These are phyloP conservation scores for Periconia sp. DNA, from an alignment of 2,329 filamentous ascomycete species.

Conservation along the genomic window DNA sequence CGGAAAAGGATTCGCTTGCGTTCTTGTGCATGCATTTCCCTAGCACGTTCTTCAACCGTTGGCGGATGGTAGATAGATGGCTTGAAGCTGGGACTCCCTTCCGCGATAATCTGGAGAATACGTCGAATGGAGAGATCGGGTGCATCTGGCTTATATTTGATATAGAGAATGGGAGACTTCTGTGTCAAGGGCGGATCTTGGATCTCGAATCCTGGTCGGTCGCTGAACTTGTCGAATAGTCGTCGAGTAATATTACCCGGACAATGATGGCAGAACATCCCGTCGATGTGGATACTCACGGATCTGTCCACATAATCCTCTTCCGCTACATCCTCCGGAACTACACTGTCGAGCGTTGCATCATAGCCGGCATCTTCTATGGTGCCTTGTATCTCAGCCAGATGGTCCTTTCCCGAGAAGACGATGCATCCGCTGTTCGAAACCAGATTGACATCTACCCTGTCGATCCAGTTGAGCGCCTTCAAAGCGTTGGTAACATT, in stretches of 20 bases:
- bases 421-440: conserved; percentile 57
- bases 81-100: conserved; percentile 68
- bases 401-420: conserved; percentile 55
- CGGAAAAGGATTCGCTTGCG: conserved; percentile 71
- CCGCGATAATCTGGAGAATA: conserved; percentile 72
- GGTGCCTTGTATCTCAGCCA: conserved; percentile 53
- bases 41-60: conserved; percentile 82
- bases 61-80: conserved; percentile 79
- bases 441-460: conserved; percentile 58
- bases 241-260: conserved; percentile 59
- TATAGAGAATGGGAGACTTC: conserved; percentile 67
- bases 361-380: conserved; percentile 57
- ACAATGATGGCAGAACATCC: conserved; percentile 56
- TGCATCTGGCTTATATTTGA: conserved; percentile 72
- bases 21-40: conserved; percentile 73
- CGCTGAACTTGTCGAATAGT: conserved; percentile 57
- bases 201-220: conserved; percentile 55
- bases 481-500: conserved; percentile 56
- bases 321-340: conserved; percentile 18
- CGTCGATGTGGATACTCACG: conserved; percentile 45
- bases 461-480: conserved; percentile 52
- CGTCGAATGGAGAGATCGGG: conserved; percentile 76
- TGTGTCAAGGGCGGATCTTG: conserved; percentile 62
- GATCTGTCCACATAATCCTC: conserved; percentile 31
- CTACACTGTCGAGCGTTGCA: conserved; percentile 45